Base-by-base conservation (phyloP, 2,329 filamentous ascomycete genomes). In the Aspergillus sp. region DNA sequence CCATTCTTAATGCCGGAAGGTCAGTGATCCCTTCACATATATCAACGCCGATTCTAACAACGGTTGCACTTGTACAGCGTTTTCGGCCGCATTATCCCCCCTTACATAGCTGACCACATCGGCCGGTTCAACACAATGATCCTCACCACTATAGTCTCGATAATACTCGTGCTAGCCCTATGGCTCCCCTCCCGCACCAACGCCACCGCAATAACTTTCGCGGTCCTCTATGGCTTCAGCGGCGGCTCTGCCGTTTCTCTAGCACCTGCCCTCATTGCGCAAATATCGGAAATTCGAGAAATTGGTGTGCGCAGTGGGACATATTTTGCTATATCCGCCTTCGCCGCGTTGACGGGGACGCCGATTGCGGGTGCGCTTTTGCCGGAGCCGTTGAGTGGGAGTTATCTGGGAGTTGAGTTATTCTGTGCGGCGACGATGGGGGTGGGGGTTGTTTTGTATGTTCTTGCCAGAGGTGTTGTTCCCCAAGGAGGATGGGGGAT, bases 261-360 rank as follows among this genome's bases (percentile, higher is more conserved):
- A 19, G 80, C 81, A 0, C 87, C 90, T 0, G 83, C 65, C 0
- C 78, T 90, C 15, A 80, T 93, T 23, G 89, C 88, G 1, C 89
- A 92, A 69, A 89, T 92, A 64, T 88, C 85, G 1, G 88, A 91
- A 50, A 84, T 91, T 43, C 81, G 85, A 22, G 83, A 91, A 72
- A 88, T 93, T 38, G 91, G 91, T 15, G 84, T 88, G 1, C 82
- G 90, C 6, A 87, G 84, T 2, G 91, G 91, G 0, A 83, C 84
- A 0, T 81, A 86, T 28, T 91, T 90, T 71, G 83, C 85, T 17
- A 73, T 88, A 51, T 81, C 87, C 59, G 83, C 86, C 1, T 77
- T 92, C 34, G 89, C 87, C 4, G 88, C 87, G 1, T 77, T 93
- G 54, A 87, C 86, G 5, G 71, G 71, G 6, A 71, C 68, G 5